Base-by-base conservation (phyloP, 345 rosid species). In the Eucalyptus victrix region DNA sequence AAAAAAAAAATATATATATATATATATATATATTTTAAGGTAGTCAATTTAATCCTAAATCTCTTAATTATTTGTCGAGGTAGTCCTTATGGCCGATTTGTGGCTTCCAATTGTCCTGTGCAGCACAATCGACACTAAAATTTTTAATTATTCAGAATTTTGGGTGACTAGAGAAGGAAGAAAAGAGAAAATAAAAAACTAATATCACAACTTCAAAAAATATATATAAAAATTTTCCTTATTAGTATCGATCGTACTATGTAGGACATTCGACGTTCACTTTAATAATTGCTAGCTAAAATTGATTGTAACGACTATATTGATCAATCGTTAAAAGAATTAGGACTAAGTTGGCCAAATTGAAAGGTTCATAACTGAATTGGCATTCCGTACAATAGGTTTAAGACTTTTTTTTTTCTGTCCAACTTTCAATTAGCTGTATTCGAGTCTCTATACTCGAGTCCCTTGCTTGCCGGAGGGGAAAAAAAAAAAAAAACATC, bases 231-330 rank as follows among this genome's bases (percentile, higher is more conserved):
- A 14, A 16, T 4, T 65, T 4, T n/a, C 17, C 3, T 15, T 0
- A 2, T 65, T 1, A n/a, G 2, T 15, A 14, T 13, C 1, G 3
- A 0, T 3, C 0, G 0, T 6, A 8, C 11, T 6, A 6, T 1
- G 1, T 24, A 56, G 13, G 6, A 56, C 30, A 26, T 26, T 9
- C 3, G 2, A 56, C 3, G 1, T 56, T 56, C 13, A 56, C 62
- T 24, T 56, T 12, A 56, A 56, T 56, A 56, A 56, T 56, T 24
- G 62, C 6, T 5, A 56, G 13, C 3, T 24, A 56, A 56, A 24
- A 23, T 9, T 56, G 12, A 24, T 56, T 23, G 6, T 0, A 56
- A 56, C 1, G 0, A 56, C 0, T 56, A 24, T 23, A 56, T 56
- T 24, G 6, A 26, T 11, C 0, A 56, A 23, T 9, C 0, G 2